Base-by-base conservation (phyloP, 2,329 filamentous ascomycete species). In the Penicillium sp. region DNA sequence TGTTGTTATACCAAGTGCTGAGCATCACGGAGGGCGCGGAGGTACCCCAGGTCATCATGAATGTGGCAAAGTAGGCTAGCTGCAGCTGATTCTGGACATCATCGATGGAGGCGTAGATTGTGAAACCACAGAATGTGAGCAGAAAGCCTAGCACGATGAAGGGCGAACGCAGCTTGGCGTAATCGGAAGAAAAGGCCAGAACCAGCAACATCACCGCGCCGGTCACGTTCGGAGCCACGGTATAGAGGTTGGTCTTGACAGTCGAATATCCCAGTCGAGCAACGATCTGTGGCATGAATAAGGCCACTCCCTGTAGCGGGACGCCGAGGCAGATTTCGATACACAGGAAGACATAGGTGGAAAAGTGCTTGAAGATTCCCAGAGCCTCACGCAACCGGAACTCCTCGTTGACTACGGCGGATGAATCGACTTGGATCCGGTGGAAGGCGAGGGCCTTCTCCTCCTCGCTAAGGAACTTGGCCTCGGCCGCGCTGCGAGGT, bases 41-140 rank as follows among this genome's bases (percentile, higher is more conserved):
- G 0, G 87, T 90, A 13, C 89, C 89, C 85, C 87, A 91, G 9
- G 85, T 88, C 87, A 91, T 90, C 86, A 91, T 88, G 69, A 91
- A 92, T 48, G 82, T 85, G 4, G 88, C 87, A 58, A 85, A 91
- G 64, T 91, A 91, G 0, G 87, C 88, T 1, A 90, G 77, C 3
- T 80, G 78, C n/a, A 87, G 68, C 32, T 87, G 75, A 3, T 75
- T 62, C 30, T 82, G 68, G 13, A 90, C 84, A 59, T 86, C 79
- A 23, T 83, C 73, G 51, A 93, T 87, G 17, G 85, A 79, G 0
- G 87, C 87, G 60, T 88, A 92, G 65, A 93, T 89, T 68, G 91
- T 83, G 75, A 93, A 90, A 4, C 90, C 90, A 41, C 82, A 80
- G 64, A 91, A 89, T 0, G 88, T 90, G 60, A 93, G 83, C 2